phyloP scores from a whole-genome alignment of 108 stramenopile species.

The Pseudonitzschia multiseries region DNA sequence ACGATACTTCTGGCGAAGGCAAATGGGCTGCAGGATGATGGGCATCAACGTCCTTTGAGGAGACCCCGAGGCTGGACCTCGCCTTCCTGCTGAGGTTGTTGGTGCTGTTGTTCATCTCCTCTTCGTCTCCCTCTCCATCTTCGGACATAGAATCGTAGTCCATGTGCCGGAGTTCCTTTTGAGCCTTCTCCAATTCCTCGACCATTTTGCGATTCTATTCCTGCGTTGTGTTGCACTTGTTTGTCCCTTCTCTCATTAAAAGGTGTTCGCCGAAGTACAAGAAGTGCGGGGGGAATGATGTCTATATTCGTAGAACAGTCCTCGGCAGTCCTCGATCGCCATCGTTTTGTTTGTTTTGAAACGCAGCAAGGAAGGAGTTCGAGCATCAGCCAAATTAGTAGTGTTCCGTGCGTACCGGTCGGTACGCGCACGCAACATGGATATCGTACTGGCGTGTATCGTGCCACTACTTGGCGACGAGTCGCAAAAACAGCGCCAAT shows the following conservation, averaged over 20 bases:
- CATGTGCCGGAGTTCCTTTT: conserved; percentile 19
- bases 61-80: too few species aligned
- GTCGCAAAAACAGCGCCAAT: background rate
- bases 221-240: background rate
- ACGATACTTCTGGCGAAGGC: background rate
- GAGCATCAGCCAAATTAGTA: too few species aligned
- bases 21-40: background rate
- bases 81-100: background rate
- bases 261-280: too few species aligned
- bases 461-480: background rate
- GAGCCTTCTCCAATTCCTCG: conserved; percentile 32
- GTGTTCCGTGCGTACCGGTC: background rate
- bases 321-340: too few species aligned
- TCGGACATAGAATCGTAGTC: conserved; percentile 33
- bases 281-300: too few species aligned
- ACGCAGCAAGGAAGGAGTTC: too few species aligned
- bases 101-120: conserved; percentile 1
- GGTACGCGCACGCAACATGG: too few species aligned
- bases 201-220: background rate
- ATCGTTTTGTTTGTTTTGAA: too few species aligned
- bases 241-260: background rate
- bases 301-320: too few species aligned
- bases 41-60: background rate
- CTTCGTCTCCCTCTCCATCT: conserved; percentile 7
- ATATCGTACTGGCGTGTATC: background rate